Percentiles rank a stretch among this genome's conserved stretches.
These are phyloP conservation scores for Cercospora zeina DNA, from an alignment of 2,329 filamentous ascomycete genomes.

Conservation along the genomic window DNA sequence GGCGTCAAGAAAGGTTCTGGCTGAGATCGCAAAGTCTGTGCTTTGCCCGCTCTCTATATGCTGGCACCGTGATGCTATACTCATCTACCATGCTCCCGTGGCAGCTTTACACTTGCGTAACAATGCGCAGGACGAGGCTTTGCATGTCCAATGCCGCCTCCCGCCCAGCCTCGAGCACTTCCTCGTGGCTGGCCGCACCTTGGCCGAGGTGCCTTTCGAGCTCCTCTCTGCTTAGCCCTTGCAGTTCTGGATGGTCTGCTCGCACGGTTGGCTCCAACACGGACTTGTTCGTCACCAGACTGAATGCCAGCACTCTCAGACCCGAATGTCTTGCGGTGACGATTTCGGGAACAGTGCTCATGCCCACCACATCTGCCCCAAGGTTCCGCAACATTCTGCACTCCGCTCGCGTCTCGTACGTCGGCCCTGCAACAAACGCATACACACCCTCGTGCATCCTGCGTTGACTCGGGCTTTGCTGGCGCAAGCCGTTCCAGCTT, in stretches of 20 bases:
- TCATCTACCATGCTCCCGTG: not conserved
- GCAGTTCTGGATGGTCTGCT: constrained; percentile 58
- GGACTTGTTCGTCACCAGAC: constrained; percentile 65
- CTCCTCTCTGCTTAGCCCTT: constrained; percentile 52
- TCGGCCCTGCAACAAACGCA: constrained; percentile 64
- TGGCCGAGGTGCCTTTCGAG: constrained; percentile 57
- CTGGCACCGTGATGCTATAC: constrained; percentile 1
- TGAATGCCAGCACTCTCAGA: constrained; percentile 64
- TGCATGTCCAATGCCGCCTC: constrained; percentile 65
- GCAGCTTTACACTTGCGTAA: constrained; percentile 43
- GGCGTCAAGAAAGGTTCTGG: constrained; percentile 40
- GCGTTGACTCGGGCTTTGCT: constrained; percentile 48
- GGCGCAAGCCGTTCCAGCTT: constrained; percentile 56
- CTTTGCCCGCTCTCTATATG: not conserved
- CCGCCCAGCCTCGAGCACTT: constrained; percentile 63
- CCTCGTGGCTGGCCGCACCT: constrained; percentile 64
- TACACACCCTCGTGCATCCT: constrained; percentile 65
- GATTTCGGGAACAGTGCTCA: constrained; percentile 70
- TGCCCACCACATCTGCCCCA: constrained; percentile 68
- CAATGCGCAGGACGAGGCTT: constrained; percentile 50
- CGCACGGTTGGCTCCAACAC: constrained; percentile 60
- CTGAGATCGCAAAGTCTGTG: constrained; percentile 24
- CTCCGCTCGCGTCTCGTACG: constrained; percentile 66
- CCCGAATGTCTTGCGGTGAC: constrained; percentile 64
- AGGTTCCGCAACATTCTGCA: constrained; percentile 61